A percentile compares a stretch with the other conserved stretches of the same genome.
These are phyloP conservation scores for Bretschneidera sinensis DNA, from an alignment of 345 rosid genomes.

Conservation along the genomic window DNA sequence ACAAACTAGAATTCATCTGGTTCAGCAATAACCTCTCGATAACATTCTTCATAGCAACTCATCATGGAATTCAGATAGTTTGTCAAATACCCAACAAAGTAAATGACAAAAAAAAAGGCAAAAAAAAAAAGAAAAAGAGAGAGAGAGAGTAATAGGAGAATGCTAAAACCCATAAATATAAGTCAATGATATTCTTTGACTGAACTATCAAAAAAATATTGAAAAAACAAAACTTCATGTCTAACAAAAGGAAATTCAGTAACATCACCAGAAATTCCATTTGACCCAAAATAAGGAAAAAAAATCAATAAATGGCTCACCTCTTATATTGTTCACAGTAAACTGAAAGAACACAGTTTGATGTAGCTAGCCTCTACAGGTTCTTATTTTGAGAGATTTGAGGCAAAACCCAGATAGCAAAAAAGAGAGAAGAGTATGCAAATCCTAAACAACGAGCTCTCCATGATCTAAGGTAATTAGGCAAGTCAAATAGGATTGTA, in stretches of 20 bases:
- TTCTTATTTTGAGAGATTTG: background rate
- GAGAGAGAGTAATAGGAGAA: conserved; percentile 10
- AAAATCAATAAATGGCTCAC: background rate
- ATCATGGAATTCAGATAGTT: background rate
- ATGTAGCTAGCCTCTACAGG: background rate
- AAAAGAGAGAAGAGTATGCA: conserved; percentile 9
- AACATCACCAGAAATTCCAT: background rate
- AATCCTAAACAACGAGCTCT: conserved; percentile 32
- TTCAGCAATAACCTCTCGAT: conserved; percentile 13
- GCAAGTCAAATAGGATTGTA: conserved; percentile 52
- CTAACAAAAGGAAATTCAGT: no score
- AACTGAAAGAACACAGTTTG: background rate
- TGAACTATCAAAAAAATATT: no score
- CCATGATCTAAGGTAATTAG: conserved; percentile 42
- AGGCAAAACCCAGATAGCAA: conserved; percentile 5
- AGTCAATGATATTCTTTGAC: no score
- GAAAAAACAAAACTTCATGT: no score
- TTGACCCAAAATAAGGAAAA: background rate
- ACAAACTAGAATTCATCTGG: background rate
- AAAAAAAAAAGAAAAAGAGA: conserved; percentile 15
- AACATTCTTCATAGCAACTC: conserved; percentile 17
- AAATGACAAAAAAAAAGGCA: no score
- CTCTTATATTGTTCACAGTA: background rate
- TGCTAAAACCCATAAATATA: no score
- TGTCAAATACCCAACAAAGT: background rate